phyloP scores from a whole-genome alignment of 495 filamentous ascomycete species.

The Pseudotulostoma volvatum region DNA sequence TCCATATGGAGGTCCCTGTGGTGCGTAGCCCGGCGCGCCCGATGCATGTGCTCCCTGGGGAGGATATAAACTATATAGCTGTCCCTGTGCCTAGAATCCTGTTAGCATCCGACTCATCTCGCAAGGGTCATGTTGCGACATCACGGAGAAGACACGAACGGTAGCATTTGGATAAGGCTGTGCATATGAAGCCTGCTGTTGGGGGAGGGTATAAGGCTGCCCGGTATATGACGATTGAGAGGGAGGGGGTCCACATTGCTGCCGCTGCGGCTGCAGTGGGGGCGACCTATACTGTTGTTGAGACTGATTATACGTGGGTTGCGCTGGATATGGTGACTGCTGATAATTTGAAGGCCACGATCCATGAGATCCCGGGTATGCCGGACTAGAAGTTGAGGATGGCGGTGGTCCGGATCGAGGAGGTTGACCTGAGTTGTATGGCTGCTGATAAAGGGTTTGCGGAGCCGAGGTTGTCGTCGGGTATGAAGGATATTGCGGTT shows the following conservation, averaged over 20 bases:
- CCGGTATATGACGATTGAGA: constrained; percentile 12
- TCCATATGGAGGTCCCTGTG: constrained; percentile 3
- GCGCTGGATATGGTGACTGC: constrained; percentile 7
- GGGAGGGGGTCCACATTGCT: constrained; percentile 17
- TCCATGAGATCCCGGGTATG: constrained; percentile 17
- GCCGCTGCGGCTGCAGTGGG: constrained; percentile 8
- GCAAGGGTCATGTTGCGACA: constrained; percentile 20
- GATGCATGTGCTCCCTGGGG: constrained; percentile 15
- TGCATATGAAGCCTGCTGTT: constrained; percentile 19
- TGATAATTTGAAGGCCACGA: constrained; percentile 12
- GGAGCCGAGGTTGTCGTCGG: constrained; percentile 22
- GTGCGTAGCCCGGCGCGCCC: constrained; percentile 10
- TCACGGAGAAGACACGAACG: constrained; percentile 8
- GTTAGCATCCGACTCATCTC: no score
- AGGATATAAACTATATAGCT: constrained; percentile 8
- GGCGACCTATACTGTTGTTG: constrained; percentile 3
- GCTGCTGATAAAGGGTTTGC: no score
- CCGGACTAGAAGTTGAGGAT: constrained; percentile 16
- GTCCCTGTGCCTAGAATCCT: constrained; percentile 1
- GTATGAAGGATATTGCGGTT: constrained; percentile 22
- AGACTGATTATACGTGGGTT: no score
- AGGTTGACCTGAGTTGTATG: constrained; percentile 13
- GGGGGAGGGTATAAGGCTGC: constrained; percentile 7
- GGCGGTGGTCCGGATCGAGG: constrained; percentile 6
- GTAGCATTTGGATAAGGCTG: constrained; percentile 8